Conservation (phyloP, 2,329 filamentous ascomycete genomes). For the Ophiostoma triangulosporum region DNA sequence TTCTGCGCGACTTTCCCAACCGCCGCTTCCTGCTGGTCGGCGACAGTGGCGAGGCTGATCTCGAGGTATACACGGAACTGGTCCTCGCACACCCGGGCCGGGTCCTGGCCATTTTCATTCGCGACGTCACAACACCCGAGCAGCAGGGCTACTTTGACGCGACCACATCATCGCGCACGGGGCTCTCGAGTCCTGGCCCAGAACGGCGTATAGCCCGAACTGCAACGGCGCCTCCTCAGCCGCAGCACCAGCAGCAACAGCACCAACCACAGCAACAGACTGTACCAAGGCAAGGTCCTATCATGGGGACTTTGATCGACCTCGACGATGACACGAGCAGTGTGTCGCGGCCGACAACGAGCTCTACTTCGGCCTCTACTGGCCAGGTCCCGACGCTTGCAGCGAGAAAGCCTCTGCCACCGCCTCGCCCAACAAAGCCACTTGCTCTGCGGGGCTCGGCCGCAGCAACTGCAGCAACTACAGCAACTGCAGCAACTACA, state of each 20-base stretch:
- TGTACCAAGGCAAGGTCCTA: constrained; percentile 20
- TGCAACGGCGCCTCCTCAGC: not conserved
- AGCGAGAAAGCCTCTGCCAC: constrained; percentile 25
- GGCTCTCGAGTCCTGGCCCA: not conserved
- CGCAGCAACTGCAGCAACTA: constrained; percentile 16
- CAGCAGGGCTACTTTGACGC: constrained; percentile 66
- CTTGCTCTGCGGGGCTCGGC: constrained; percentile 33
- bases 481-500: not conserved
- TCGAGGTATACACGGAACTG: constrained; percentile 96
- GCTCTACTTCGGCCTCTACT: not conserved
- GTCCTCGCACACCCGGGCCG: constrained; percentile 70
- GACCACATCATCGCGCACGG: constrained; percentile 16
- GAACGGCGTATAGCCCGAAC: constrained; percentile 1
- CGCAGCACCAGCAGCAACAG: not conserved
- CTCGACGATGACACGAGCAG: constrained; percentile 37
- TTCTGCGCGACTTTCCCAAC: constrained; percentile 79
- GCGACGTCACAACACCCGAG: constrained; percentile 79
- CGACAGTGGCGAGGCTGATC: constrained; percentile 90
- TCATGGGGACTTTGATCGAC: constrained; percentile 49
- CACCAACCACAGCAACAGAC: not conserved
- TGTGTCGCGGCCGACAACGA: not conserved
- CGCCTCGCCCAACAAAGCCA: constrained; percentile 46
- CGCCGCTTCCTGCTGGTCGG: constrained; percentile 84
- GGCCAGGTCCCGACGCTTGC: not conserved
- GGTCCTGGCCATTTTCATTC: constrained; percentile 79